Percentiles rank a stretch among this genome's conserved stretches.
Conservation (phyloP, 305 asterid genomes). For the Coffea humblotiana region DNA sequence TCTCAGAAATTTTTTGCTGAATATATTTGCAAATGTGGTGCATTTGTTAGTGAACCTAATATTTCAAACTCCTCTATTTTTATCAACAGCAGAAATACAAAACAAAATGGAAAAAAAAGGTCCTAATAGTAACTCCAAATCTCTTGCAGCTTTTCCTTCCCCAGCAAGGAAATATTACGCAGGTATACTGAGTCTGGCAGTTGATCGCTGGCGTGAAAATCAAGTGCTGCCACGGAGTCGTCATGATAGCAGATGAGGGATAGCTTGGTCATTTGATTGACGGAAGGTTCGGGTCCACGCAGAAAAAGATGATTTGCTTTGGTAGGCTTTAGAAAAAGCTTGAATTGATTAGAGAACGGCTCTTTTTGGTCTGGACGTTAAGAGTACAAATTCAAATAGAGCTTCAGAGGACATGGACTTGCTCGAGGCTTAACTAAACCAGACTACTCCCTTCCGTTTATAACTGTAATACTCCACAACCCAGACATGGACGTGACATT, state of each 20-base stretch:
- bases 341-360: conserved; percentile 39
- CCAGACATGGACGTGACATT: background rate
- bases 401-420: background rate
- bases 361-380: conserved; percentile 13
- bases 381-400: conserved; percentile 14
- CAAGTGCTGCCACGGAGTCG: background rate
- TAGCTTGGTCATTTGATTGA: conserved; percentile 13
- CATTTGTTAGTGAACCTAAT: too few species aligned
- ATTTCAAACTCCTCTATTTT: background rate
- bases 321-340: conserved; percentile 44
- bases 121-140: background rate
- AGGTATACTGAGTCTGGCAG: background rate
- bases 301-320: conserved; percentile 22
- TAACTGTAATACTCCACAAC: background rate
- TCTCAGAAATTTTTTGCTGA: too few species aligned
- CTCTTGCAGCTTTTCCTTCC: background rate
- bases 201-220: background rate
- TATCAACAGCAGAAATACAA: background rate
- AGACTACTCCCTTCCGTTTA: background rate
- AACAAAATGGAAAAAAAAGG: background rate
- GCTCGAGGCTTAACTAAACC: background rate
- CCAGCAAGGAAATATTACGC: background rate
- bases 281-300: conserved; percentile 4
- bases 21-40: too few species aligned
- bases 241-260: background rate